Conservation (phyloP, 2,329 filamentous ascomycete species). For the Albifimbria verrucaria region DNA sequence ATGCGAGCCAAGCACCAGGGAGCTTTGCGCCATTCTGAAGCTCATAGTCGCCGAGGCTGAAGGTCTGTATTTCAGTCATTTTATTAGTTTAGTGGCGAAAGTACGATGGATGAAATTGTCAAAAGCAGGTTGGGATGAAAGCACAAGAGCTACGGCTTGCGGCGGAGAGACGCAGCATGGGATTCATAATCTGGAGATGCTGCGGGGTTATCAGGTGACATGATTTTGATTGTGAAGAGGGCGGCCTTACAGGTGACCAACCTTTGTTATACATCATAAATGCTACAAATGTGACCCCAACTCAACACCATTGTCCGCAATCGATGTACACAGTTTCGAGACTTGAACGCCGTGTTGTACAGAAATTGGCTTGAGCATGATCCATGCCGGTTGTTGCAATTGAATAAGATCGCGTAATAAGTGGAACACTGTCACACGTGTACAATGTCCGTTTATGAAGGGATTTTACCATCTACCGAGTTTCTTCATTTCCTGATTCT, state of each 20-base stretch:
- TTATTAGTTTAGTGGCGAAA: too few relatives aligned
- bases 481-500: neutral
- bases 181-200: neutral
- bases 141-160: too few relatives aligned
- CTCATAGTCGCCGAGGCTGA: conserved; percentile 61
- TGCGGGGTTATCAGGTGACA: neutral
- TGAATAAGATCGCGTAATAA: neutral
- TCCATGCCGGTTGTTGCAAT: neutral
- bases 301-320: too few relatives aligned
- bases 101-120: too few relatives aligned
- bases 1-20: conserved; percentile 65
- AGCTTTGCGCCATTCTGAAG: conserved; percentile 64
- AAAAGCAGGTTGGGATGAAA: too few relatives aligned
- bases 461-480: neutral
- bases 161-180: too few relatives aligned
- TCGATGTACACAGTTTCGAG: neutral
- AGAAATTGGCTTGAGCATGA: neutral
- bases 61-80: conserved; percentile 27
- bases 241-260: too few relatives aligned
- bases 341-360: neutral
- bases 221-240: too few relatives aligned
- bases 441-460: neutral
- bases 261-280: neutral
- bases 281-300: too few relatives aligned
- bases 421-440: neutral